Conservation (phyloP, 31 red algal species). For the Endocladia muricata region DNA sequence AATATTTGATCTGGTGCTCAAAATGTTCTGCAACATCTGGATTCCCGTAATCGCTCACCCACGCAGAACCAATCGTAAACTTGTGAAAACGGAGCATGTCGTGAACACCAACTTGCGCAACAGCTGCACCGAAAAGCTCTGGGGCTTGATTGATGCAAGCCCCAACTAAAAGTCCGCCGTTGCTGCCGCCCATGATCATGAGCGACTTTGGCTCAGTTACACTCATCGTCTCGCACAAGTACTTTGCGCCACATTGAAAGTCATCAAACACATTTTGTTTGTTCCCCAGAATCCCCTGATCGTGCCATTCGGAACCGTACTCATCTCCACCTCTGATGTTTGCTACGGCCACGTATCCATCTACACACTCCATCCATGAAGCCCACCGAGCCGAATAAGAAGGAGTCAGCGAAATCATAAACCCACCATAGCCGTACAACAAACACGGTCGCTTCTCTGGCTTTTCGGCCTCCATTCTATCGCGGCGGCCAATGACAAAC, state of each 20-base stretch:
- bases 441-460: slow-evolving; percentile 44
- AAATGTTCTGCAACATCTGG: slow-evolving; percentile 71
- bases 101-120: slow-evolving; percentile 71
- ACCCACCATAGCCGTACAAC: slow-evolving; percentile 87
- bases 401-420: slow-evolving; percentile 79
- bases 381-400: slow-evolving; percentile 62
- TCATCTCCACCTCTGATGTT: slow-evolving; percentile 88
- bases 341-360: slow-evolving; percentile 64
- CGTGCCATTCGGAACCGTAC: slow-evolving; percentile 84
- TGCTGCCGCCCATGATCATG: slow-evolving; percentile 81
- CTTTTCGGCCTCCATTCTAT: background rate
- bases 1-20: slow-evolving; percentile 60
- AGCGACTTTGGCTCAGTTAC: slow-evolving; percentile 51
- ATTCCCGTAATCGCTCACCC: slow-evolving; percentile 80
- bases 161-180: slow-evolving; percentile 82
- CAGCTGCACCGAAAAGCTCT: slow-evolving; percentile 74
- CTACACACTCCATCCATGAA: slow-evolving; percentile 66
- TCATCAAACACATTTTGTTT: slow-evolving; percentile 89
- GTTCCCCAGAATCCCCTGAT: slow-evolving; percentile 71
- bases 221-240: slow-evolving; percentile 34
- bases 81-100: slow-evolving; percentile 81
- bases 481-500: slow-evolving; percentile 59
- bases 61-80: slow-evolving; percentile 78
- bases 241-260: slow-evolving; percentile 63
- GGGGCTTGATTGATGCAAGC: slow-evolving; percentile 81